A percentile compares a stretch with the other conserved stretches of the same genome.
These are phyloP conservation scores for Globisporangium paroecandrum DNA, from an alignment of 352 stramenopile species.

Conservation along the genomic window DNA sequence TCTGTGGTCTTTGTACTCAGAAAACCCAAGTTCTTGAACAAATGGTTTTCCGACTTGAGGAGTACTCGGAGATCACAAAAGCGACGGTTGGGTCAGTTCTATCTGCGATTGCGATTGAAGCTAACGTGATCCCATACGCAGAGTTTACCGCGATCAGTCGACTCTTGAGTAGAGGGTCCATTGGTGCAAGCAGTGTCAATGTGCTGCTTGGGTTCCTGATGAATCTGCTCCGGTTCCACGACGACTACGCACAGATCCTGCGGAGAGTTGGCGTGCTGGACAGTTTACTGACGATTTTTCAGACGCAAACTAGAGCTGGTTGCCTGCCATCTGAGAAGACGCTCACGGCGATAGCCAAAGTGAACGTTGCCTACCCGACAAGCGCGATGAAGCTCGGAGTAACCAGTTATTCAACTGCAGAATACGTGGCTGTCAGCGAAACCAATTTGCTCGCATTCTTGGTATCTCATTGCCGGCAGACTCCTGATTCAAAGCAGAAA, in stretches of 20 bases:
- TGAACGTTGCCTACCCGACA: constrained; percentile 50
- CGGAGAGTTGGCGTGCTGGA: constrained; percentile 34
- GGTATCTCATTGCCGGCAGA: constrained; percentile 56
- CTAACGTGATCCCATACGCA: constrained; percentile 45
- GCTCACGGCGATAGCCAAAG: constrained; percentile 28
- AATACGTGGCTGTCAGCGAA: constrained; percentile 30
- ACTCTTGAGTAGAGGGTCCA: constrained; percentile 27
- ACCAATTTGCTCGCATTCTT: constrained; percentile 35
- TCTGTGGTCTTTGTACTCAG: constrained; percentile 19
- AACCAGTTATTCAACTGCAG: constrained; percentile 14
- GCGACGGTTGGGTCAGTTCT: constrained; percentile 53
- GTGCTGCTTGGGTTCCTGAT: constrained; percentile 36
- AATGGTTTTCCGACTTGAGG: constrained; percentile 40
- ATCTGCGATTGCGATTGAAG: constrained; percentile 55
- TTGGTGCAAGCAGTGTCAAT: constrained; percentile 23
- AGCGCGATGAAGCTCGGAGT: constrained; percentile 31
- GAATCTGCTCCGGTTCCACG: constrained; percentile 47
- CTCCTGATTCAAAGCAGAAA: not conserved
- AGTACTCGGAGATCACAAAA: constrained; percentile 45
- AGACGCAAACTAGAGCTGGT: constrained; percentile 27
- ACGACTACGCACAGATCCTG: constrained; percentile 39
- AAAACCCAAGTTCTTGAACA: constrained; percentile 34
- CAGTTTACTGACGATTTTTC: constrained; percentile 38
- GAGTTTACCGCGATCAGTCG: constrained; percentile 37
- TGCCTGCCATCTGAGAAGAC: constrained; percentile 18